These are phyloP conservation scores for Backusella australiensis DNA, from an alignment of 192 early-diverging fungal species.

Conservation along the genomic window DNA sequence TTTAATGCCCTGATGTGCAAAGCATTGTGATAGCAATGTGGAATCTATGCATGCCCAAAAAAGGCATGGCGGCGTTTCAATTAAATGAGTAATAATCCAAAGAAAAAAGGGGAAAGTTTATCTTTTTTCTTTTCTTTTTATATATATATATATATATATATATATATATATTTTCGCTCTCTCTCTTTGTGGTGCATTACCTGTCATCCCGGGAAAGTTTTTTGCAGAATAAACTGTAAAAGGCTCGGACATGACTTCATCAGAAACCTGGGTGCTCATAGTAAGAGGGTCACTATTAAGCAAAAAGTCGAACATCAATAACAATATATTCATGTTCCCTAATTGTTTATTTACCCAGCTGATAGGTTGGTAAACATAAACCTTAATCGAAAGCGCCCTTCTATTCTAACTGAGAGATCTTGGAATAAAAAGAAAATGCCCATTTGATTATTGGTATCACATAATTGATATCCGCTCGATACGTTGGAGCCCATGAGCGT, in stretches of 20 bases:
- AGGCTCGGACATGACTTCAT: conserved; percentile 15
- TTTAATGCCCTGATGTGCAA: conserved; percentile 22
- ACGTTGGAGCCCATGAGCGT: conserved; percentile 18
- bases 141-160: too few species aligned
- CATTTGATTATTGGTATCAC: neutral
- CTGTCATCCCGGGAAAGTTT: conserved; percentile 41
- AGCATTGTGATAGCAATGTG: conserved; percentile 11
- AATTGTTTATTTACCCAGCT: conserved; percentile 21
- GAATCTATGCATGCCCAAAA: conserved; percentile 10
- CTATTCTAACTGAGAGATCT: conserved; percentile 72
- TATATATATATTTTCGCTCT: too few species aligned
- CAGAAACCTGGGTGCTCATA: conserved; percentile 19
- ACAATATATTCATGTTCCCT: neutral
- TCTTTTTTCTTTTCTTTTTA: neutral
- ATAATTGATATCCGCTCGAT: conserved; percentile 18
- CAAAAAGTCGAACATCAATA: neutral
- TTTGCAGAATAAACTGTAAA: conserved; percentile 39
- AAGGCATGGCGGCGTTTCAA: neutral
- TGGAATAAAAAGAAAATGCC: conserved; percentile 75
- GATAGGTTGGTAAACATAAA: conserved; percentile 65
- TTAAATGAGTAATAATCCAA: neutral
- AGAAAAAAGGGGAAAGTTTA: neutral
- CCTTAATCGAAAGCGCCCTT: conserved; percentile 66
- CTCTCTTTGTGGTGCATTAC: conserved; percentile 8
- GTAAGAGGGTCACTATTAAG: conserved; percentile 18